Percentiles rank a stretch among this genome's conserved stretches.
Conservation (phyloP, 768 basidiomycete genomes). For the Podaxis carcinomalis region DNA sequence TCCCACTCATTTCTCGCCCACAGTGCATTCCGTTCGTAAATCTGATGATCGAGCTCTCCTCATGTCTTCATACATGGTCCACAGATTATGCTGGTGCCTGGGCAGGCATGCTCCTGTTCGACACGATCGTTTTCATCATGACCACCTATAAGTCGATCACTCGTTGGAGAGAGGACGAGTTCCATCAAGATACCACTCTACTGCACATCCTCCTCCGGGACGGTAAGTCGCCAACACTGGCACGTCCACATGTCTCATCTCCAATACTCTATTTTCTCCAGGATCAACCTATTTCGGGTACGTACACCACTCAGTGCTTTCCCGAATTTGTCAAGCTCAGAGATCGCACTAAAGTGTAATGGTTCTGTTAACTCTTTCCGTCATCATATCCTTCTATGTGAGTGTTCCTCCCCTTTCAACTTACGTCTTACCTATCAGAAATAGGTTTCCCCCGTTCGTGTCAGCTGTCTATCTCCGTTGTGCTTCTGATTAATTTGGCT, state of each 20-base stretch:
- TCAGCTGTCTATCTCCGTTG: not conserved
- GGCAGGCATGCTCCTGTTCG: constrained; percentile 36
- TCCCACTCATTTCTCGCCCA: not conserved
- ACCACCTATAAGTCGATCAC: constrained; percentile 33
- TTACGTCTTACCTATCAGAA: not conserved
- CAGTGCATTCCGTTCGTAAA: not conserved
- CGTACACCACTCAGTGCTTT: not conserved
- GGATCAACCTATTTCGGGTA: constrained; percentile 41
- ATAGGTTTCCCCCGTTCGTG: constrained; percentile 2
- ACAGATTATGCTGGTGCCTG: constrained; percentile 33
- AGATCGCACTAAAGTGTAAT: constrained; percentile 14
- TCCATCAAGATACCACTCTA: constrained; percentile 16
- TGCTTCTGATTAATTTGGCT: not conserved
- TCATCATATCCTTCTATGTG: constrained; percentile 16
- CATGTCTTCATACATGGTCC: not conserved
- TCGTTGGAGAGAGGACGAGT: constrained; percentile 13
- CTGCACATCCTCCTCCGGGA: constrained; percentile 36
- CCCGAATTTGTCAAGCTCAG: not conserved
- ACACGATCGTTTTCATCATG: constrained; percentile 36
- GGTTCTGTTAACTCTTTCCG: constrained; percentile 13
- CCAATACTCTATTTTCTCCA: constrained; percentile 12
- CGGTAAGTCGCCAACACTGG: constrained; percentile 22
- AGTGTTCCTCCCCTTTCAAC: not conserved
- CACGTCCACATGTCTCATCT: not conserved
- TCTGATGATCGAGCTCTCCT: too few species aligned